Base-by-base conservation (phyloP, 768 basidiomycete species). In the Lentinula sp. region DNA sequence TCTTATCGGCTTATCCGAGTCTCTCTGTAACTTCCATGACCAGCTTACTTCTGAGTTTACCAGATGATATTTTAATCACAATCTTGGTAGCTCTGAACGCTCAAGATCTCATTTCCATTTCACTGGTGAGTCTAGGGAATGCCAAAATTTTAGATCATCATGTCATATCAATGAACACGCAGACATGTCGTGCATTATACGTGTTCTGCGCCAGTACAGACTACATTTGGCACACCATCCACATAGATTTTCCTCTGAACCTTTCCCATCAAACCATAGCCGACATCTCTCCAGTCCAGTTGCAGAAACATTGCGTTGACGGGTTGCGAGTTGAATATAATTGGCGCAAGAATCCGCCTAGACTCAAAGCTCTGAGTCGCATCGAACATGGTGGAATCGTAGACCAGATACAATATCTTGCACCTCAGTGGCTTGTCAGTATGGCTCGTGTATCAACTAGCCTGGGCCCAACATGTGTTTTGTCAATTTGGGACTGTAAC, bases 131-230 rank as follows among this genome's bases (percentile, higher is more conserved):
- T 68, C 23, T 42, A 11, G 13, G 15, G 37, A 42, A 40, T 15
- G 1, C 45, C 46, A 52, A 39, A 52, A 60, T 40, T 37, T 6
- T 49, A 18, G 21, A 54, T 5, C 4, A 21, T 6, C 23, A 56
- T 43, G 5, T 45, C 6, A 21, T 28, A 15, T 60, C 16, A 39
- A 39, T 42, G 39, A 31, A 40, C 64, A 59, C 74, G 73, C 69
- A 86, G 82, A 79, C 82, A 69, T 83, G 83, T 77, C 85, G 84
- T 79, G 79, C 71, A 62, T 70, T 85, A 61, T 78, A 86, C 71
- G 76, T 77, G n/a, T 76, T 81, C 46, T 77, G 76, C 13, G 75
- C 8, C 0, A 48, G 74, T 53, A 70, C 70, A 43, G 80, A 87
- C 66, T 84, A 83, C 68, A 69, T 84, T 42, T 86, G 84, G 84